Evolutionary conservation across 306 rosid genomes (phyloP).

Genomic region (Sphenostylis stenocarpa): DNA sequence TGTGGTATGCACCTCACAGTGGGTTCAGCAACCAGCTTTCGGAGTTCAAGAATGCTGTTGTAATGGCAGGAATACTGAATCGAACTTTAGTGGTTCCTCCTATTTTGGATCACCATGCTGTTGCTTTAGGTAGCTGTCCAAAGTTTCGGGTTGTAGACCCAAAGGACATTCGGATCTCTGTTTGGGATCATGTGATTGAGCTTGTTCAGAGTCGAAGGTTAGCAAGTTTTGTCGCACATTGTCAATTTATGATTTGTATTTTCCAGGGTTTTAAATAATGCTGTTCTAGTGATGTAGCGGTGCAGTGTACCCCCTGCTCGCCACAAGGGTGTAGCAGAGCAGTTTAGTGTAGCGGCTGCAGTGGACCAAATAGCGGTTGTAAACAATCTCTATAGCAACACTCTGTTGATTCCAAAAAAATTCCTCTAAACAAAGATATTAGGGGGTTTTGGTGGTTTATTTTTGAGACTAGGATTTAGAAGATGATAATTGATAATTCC

Average conservation of each 20-base stretch:
- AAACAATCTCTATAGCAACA: no score
- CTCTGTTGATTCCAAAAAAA: no score
- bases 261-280: neutral
- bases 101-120: conserved; percentile 82
- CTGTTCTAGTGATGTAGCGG: neutral
- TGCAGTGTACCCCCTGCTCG: neutral
- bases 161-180: conserved; percentile 52
- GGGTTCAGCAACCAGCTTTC: conserved; percentile 92
- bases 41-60: conserved; percentile 71
- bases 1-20: conserved; percentile 85
- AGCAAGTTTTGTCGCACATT: conserved; percentile 3
- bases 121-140: conserved; percentile 88
- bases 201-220: conserved; percentile 64
- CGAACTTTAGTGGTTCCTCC: conserved; percentile 85
- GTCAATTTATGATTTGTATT: neutral
- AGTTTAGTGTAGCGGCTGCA: neutral
- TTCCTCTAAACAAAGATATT: no score
- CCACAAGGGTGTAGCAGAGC: neutral
- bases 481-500: no score
- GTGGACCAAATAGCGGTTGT: neutral
- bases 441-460: no score
- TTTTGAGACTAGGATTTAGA: no score
- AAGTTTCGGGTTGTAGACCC: conserved; percentile 70
- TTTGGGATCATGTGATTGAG: conserved; percentile 78
- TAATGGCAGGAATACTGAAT: conserved; percentile 69